These are phyloP conservation scores for Daldinia caldariorum DNA, from an alignment of 495 filamentous ascomycete genomes.

Conservation along the genomic window DNA sequence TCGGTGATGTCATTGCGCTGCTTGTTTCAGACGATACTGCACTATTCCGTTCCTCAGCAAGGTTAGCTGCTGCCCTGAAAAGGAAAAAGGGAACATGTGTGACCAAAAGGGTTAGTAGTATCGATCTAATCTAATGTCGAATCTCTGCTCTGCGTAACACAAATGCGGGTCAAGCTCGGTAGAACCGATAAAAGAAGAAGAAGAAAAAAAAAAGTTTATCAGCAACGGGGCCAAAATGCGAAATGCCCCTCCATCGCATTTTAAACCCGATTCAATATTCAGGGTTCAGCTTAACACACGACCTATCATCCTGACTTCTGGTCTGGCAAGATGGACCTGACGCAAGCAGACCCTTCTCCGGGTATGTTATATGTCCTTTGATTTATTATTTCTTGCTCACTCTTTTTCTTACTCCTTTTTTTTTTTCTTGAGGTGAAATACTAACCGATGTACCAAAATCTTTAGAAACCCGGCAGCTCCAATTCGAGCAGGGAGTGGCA, in stretches of 20 bases:
- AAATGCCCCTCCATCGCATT: slow-evolving; percentile 43
- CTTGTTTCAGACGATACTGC: slow-evolving; percentile 24
- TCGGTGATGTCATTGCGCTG: slow-evolving; percentile 38
- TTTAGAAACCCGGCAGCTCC: slow-evolving; percentile 74
- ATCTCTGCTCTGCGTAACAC: slow-evolving; percentile 9
- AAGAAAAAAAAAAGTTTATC: slow-evolving; percentile 31
- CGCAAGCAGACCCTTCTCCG: slow-evolving; percentile 39
- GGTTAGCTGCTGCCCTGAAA: slow-evolving; percentile 9
- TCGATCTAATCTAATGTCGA: slow-evolving; percentile 25
- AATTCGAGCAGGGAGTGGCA: slow-evolving; percentile 84
- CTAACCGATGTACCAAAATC: slow-evolving; percentile 44
- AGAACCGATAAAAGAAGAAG: slow-evolving; percentile 36
- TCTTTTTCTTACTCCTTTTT: background rate
- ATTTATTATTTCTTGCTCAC: slow-evolving; percentile 3
- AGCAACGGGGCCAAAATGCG: slow-evolving; percentile 11
- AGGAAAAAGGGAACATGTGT: slow-evolving; percentile 7
- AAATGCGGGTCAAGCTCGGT: slow-evolving; percentile 36
- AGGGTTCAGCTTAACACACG: slow-evolving; percentile 2
- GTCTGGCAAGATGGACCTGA: slow-evolving; percentile 30
- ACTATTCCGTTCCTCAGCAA: slow-evolving; percentile 17
- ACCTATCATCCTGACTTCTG: background rate
- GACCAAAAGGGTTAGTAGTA: slow-evolving; percentile 22
- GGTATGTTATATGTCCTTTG: slow-evolving; percentile 25
- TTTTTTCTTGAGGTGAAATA: slow-evolving; percentile 43
- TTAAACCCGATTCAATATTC: slow-evolving; percentile 11